phyloP scores from a whole-genome alignment of 2,329 filamentous ascomycete genomes.

The Penicillium hordei region DNA sequence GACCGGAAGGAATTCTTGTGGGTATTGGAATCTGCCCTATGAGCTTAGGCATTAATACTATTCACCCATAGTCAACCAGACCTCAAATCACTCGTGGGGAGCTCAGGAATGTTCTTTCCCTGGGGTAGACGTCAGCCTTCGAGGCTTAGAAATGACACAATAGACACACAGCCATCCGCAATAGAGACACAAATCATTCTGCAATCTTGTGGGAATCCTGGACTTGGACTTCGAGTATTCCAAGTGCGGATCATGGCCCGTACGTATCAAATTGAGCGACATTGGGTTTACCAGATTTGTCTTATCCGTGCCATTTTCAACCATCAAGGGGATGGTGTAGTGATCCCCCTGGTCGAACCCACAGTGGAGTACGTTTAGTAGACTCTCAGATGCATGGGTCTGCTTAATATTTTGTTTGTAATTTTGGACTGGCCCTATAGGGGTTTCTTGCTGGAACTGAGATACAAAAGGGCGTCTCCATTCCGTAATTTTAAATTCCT shows the following conservation, averaged over 20 bases:
- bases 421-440: conserved; percentile 14
- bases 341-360: conserved; percentile 17
- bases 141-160: conserved; percentile 1
- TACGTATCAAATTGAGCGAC: conserved; percentile 13
- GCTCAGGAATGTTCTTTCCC: background rate
- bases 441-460: conserved; percentile 7
- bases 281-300: conserved; percentile 16
- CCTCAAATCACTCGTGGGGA: background rate
- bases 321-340: conserved; percentile 17
- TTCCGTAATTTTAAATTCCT: background rate
- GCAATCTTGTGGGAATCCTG: background rate
- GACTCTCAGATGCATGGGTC: conserved; percentile 15
- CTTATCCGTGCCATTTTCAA: conserved; percentile 15
- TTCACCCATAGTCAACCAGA: background rate
- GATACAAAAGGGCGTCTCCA: conserved; percentile 20
- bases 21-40: conserved; percentile 15
- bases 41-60: background rate
- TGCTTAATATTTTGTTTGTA: conserved; percentile 16
- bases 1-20: conserved; percentile 8
- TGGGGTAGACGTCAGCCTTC: conserved; percentile 2
- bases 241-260: conserved; percentile 4
- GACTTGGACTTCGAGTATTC: background rate
- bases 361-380: conserved; percentile 27
- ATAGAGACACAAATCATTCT: background rate
- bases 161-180: background rate